Percentiles rank a stretch among this genome's conserved stretches.
phyloP scores from a whole-genome alignment of 164 flowering plant species.

The Tetracentron sinense region DNA sequence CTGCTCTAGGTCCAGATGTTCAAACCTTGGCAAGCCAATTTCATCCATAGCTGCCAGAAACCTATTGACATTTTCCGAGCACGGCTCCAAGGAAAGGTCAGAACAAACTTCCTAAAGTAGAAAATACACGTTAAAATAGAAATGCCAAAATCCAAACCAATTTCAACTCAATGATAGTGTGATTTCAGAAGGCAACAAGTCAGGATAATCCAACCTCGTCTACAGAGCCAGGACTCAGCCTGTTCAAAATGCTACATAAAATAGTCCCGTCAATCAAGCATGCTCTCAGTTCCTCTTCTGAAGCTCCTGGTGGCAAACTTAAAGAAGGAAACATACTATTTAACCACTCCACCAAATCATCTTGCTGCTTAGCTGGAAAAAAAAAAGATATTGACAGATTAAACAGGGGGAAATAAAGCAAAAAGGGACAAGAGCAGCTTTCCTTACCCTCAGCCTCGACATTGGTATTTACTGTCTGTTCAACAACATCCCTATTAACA shows the following conservation, averaged over 20 bases:
- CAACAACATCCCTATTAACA: conserved; percentile 1
- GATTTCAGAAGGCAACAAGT: conserved; percentile 1
- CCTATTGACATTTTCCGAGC: conserved; percentile 34
- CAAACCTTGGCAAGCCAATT: conserved; percentile 69
- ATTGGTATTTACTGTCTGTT: neutral
- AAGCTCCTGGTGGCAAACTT: conserved; percentile 48
- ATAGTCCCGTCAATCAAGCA: conserved; percentile 60
- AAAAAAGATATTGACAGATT: conserved; percentile 1
- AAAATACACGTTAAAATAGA: conserved; percentile 4
- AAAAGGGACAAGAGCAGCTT: conserved; percentile 1
- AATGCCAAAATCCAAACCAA: neutral
- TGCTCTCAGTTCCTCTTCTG: conserved; percentile 65
- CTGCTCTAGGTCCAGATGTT: conserved; percentile 60
- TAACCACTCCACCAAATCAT: conserved; percentile 62
- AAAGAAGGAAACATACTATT: conserved; percentile 46
- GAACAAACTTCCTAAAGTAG: conserved; percentile 26
- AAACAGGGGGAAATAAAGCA: neutral
- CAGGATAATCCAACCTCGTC: conserved; percentile 38
- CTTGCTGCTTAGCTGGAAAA: conserved; percentile 36
- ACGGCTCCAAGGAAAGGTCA: conserved; percentile 21
- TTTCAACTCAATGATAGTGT: neutral
- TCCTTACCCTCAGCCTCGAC: conserved; percentile 10
- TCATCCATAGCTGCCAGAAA: conserved; percentile 60
- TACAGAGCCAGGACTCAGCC: conserved; percentile 45
- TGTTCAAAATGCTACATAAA: conserved; percentile 50